These are phyloP conservation scores for Hyphopichia burtonii DNA, from an alignment of 1,139 yeast species.

Conservation along the genomic window DNA sequence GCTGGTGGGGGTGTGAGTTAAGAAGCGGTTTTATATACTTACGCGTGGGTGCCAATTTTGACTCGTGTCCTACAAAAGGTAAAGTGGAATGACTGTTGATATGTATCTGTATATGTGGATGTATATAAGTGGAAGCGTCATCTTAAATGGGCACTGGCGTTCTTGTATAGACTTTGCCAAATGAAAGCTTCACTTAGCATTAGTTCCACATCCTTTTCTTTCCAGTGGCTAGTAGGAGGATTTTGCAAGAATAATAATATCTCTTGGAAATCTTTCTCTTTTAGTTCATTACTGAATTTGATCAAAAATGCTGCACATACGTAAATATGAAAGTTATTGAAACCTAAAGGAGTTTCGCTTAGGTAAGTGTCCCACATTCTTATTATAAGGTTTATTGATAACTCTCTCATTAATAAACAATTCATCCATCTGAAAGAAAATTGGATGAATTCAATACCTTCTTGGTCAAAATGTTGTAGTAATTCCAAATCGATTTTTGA, in stretches of 20 bases:
- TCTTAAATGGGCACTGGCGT: slow-evolving; percentile 79
- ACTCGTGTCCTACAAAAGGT: not conserved
- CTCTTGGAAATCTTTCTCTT: slow-evolving; percentile 92
- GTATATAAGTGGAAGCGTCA: too few relatives aligned
- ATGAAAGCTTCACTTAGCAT: slow-evolving; percentile 92
- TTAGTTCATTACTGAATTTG: slow-evolving; percentile 75
- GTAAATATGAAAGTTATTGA: slow-evolving; percentile 90
- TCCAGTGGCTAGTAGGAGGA: slow-evolving; percentile 85
- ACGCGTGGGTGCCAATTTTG: not conserved
- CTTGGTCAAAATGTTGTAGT: slow-evolving; percentile 70
- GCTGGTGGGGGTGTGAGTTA: too few relatives aligned
- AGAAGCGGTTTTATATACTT: too few relatives aligned
- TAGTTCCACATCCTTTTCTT: slow-evolving; percentile 85
- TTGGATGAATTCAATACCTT: slow-evolving; percentile 88
- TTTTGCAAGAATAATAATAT: slow-evolving; percentile 85
- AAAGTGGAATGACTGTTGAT: too few relatives aligned
- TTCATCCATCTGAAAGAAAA: slow-evolving; percentile 99
- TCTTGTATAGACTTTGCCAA: slow-evolving; percentile 91
- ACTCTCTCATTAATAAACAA: slow-evolving; percentile 91
- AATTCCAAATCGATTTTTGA: slow-evolving; percentile 75
- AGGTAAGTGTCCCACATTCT: slow-evolving; percentile 99
- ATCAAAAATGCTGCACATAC: slow-evolving; percentile 98
- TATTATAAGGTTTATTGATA: slow-evolving; percentile 71
- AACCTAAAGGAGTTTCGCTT: slow-evolving; percentile 84
- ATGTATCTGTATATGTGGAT: not conserved